phyloP scores from a whole-genome alignment of 2,329 filamentous ascomycete species.

The Chaetomiaceae sp. region DNA sequence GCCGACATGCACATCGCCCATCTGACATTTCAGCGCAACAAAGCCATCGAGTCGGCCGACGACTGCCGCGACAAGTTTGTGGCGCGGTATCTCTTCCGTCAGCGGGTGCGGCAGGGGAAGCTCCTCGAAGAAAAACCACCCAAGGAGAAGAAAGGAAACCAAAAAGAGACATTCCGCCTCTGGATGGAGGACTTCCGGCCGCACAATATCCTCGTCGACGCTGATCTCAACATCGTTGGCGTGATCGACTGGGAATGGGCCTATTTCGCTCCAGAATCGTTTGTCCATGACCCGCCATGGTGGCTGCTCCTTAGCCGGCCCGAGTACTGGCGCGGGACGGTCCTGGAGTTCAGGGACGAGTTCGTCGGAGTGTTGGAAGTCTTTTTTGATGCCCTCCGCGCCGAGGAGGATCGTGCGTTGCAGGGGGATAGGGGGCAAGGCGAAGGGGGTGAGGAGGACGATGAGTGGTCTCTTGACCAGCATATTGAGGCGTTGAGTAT shows the following conservation, averaged over 20 bases:
- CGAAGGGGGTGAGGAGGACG: background rate
- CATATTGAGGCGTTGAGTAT: background rate
- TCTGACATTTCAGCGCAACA: conserved; percentile 39
- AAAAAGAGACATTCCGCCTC: conserved; percentile 23
- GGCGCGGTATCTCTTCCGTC: conserved; percentile 39
- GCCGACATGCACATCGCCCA: conserved; percentile 39
- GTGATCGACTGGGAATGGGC: conserved; percentile 42
- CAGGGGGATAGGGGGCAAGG: background rate
- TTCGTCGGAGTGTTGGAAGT: conserved; percentile 33
- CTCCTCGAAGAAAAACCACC: background rate
- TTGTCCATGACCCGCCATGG: conserved; percentile 32
- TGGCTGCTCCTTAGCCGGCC: conserved; percentile 33
- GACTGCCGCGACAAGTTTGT: conserved; percentile 42
- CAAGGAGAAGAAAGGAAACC: background rate
- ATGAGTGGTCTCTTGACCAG: background rate
- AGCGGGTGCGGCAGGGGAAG: conserved; percentile 25
- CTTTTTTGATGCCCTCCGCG: conserved; percentile 31
- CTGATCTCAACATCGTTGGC: conserved; percentile 28
- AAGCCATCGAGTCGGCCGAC: conserved; percentile 33
- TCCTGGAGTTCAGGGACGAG: conserved; percentile 29
- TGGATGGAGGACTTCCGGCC: conserved; percentile 35
- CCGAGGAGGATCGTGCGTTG: conserved; percentile 27
- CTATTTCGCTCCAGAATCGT: conserved; percentile 32
- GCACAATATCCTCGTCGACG: conserved; percentile 30
- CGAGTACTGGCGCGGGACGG: conserved; percentile 33